Evolutionary conservation across 225 moss, liverwort and hornwort species (phyloP).

Genomic region (Anthoceros angustus): DNA sequence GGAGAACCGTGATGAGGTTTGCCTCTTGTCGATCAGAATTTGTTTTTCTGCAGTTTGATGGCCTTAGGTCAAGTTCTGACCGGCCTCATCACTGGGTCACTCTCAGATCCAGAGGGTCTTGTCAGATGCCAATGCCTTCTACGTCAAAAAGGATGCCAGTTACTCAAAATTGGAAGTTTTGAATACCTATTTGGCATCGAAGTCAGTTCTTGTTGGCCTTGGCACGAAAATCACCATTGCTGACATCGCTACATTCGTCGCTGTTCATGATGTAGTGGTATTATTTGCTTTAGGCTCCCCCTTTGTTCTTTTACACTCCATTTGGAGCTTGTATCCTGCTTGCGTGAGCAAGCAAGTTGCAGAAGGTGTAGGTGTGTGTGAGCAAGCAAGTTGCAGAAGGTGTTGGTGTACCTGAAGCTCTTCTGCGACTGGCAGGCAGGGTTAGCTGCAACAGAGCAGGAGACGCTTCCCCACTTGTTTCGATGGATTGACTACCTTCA

Average conservation of each 20-base stretch:
- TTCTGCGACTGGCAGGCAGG: neutral
- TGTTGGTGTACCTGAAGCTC: too few species aligned
- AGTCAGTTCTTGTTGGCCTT: conserved; percentile 26
- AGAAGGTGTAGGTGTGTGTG: too few species aligned
- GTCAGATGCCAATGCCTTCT: conserved; percentile 8
- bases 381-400: too few species aligned
- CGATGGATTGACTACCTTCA: conserved; percentile 36
- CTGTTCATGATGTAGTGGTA: conserved; percentile 16
- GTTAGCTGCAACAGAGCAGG: conserved; percentile 10
- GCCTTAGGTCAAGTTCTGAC: too few species aligned
- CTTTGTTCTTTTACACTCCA: neutral
- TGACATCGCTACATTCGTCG: conserved; percentile 27
- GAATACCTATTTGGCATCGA: conserved; percentile 18
- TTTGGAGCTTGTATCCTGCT: conserved; percentile 4
- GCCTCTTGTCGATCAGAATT: neutral
- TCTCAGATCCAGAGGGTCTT: neutral
- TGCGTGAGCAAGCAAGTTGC: too few species aligned
- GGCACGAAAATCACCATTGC: conserved; percentile 29
- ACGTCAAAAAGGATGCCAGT: neutral
- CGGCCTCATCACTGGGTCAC: neutral
- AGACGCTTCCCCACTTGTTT: conserved; percentile 19
- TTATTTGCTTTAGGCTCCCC: neutral
- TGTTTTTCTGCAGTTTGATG: neutral
- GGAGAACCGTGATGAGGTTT: conserved; percentile 9
- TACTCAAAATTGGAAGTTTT: conserved; percentile 17